A percentile compares a stretch with the other conserved stretches of the same genome.
Conservation (phyloP, 2,329 filamentous ascomycete genomes). For the Trichoderma sp. region DNA sequence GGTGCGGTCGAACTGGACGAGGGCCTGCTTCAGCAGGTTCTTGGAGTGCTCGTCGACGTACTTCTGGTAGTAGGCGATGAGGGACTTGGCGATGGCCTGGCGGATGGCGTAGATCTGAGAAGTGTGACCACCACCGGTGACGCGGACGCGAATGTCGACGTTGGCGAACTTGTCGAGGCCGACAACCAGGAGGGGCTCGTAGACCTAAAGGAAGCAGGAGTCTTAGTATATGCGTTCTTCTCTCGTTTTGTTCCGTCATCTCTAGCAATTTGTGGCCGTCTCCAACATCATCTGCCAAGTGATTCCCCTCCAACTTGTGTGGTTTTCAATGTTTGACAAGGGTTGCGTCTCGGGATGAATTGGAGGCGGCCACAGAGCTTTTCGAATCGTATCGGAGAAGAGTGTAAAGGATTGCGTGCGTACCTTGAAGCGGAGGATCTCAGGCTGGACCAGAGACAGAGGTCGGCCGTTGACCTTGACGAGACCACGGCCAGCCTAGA, state of each 20-base stretch:
- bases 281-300: neutral
- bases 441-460: conserved; percentile 88
- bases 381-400: neutral
- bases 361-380: neutral
- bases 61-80: conserved; percentile 93
- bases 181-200: conserved; percentile 96
- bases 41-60: conserved; percentile 99
- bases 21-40: conserved; percentile 97
- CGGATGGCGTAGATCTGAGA: conserved; percentile 98
- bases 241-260: neutral
- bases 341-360: neutral
- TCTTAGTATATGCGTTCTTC: conserved; percentile 21
- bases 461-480: conserved; percentile 99
- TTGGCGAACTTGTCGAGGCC: conserved; percentile 95
- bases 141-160: conserved; percentile 96
- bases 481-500: conserved; percentile 62
- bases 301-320: neutral
- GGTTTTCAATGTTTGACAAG: neutral
- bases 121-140: conserved; percentile 95
- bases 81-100: conserved; percentile 90
- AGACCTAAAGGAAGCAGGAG: conserved; percentile 59
- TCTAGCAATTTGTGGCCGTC: neutral
- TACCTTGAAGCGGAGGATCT: conserved; percentile 97
- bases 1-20: conserved; percentile 94
- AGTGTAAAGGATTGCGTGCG: conserved; percentile 29